These are phyloP conservation scores for Hemileia vastatrix DNA, from an alignment of 1,284 basidiomycete genomes.

Conservation along the genomic window DNA sequence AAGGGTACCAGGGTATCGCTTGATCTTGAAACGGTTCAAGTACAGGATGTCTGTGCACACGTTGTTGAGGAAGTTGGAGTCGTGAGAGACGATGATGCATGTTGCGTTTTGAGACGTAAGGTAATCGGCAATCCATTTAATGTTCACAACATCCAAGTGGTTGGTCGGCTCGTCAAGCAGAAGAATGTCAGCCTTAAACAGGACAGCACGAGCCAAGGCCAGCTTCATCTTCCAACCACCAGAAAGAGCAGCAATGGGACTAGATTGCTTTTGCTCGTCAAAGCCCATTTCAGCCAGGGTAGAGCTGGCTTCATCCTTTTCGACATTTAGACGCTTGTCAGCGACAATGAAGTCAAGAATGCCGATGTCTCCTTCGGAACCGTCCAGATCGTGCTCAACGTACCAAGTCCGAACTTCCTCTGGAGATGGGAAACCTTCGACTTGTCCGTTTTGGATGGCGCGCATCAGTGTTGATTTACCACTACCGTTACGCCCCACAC, in stretches of 20 bases:
- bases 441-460: constrained; percentile 55
- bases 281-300: constrained; percentile 85
- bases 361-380: constrained; percentile 80
- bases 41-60: constrained; percentile 97
- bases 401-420: constrained; percentile 95
- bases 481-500: constrained; percentile 45
- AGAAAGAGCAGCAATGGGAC: constrained; percentile 79
- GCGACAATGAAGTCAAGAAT: constrained; percentile 76
- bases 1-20: constrained; percentile 93
- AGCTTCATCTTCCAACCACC: constrained; percentile 99
- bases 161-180: constrained; percentile 95
- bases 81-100: constrained; percentile 78
- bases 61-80: constrained; percentile 97
- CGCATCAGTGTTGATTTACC: constrained; percentile 49
- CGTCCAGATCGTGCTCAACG: constrained; percentile 97
- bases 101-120: constrained; percentile 66
- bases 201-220: constrained; percentile 90
- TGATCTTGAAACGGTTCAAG: constrained; percentile 97
- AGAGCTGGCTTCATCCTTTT: constrained; percentile 61
- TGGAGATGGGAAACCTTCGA: constrained; percentile 78
- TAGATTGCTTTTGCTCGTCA: constrained; percentile 69
- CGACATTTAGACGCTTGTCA: constrained; percentile 71
- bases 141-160: constrained; percentile 93
- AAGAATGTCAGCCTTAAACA: constrained; percentile 97
- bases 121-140: constrained; percentile 93